These are phyloP conservation scores for Dactylis glomerata DNA, from an alignment of 176 grass and related monocot genomes.

Conservation along the genomic window DNA sequence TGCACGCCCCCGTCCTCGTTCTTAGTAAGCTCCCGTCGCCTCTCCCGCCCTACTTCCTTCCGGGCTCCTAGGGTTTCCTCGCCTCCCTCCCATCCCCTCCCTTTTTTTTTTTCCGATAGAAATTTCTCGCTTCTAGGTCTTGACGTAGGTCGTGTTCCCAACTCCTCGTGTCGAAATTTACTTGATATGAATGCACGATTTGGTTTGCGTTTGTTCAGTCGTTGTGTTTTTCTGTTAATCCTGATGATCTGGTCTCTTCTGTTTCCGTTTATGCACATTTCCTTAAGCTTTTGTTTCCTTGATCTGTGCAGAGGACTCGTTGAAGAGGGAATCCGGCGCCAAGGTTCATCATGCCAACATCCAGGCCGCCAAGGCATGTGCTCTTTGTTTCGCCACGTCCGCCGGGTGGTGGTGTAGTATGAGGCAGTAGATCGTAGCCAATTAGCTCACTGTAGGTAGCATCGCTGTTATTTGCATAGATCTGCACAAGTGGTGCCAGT, in stretches of 20 bases:
- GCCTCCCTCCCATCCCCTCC: not conserved
- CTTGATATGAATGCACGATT: slow-evolving; percentile 16
- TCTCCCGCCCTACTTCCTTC: not conserved
- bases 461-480: no score
- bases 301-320: slow-evolving; percentile 73
- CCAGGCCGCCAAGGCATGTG: slow-evolving; percentile 79
- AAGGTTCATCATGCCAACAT: slow-evolving; percentile 94
- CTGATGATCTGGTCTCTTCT: slow-evolving; percentile 23
- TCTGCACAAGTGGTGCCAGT: no score
- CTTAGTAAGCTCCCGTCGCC: slow-evolving; percentile 58
- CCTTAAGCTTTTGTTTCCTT: slow-evolving; percentile 10
- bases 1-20: slow-evolving; percentile 84
- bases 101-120: no score
- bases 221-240: not conserved
- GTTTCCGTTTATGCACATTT: not conserved
- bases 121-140: slow-evolving; percentile 33
- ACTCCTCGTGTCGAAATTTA: not conserved
- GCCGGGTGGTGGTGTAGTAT: not conserved
- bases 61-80: not conserved
- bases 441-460: no score
- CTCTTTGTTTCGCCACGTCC: not conserved
- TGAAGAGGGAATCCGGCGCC: slow-evolving; percentile 80
- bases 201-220: not conserved
- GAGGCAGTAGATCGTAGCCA: not conserved
- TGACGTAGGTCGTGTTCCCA: not conserved